These are phyloP conservation scores for Ambrosia artemisiifolia DNA, from an alignment of 129 eudicot genomes.

Conservation along the genomic window DNA sequence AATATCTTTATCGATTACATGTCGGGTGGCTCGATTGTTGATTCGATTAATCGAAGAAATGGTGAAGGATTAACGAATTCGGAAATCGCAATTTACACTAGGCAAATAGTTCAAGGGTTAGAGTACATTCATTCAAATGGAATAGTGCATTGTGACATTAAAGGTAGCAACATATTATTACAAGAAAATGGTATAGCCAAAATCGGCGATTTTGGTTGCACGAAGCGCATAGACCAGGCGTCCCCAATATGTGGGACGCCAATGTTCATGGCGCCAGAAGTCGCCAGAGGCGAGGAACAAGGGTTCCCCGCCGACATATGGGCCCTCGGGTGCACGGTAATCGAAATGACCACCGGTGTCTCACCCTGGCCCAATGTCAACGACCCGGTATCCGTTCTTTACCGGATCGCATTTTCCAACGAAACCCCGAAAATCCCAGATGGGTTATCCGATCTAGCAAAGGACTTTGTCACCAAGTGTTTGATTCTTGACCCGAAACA, in stretches of 20 bases:
- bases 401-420: slow-evolving; percentile 48
- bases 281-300: slow-evolving; percentile 70
- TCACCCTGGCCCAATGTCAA: slow-evolving; percentile 46
- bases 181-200: slow-evolving; percentile 35
- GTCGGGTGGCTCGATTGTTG: slow-evolving; percentile 51
- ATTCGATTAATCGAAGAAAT: slow-evolving; percentile 24
- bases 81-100: slow-evolving; percentile 40
- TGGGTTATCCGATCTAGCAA: slow-evolving; percentile 41
- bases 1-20: slow-evolving; percentile 59
- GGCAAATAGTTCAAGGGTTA: slow-evolving; percentile 51
- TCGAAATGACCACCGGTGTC: slow-evolving; percentile 70
- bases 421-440: slow-evolving; percentile 56
- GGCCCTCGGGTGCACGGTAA: slow-evolving; percentile 76
- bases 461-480: slow-evolving; percentile 60
- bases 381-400: slow-evolving; percentile 40
- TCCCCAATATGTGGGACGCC: slow-evolving; percentile 61
- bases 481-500: slow-evolving; percentile 41
- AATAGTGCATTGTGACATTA: slow-evolving; percentile 76
- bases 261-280: slow-evolving; percentile 84
- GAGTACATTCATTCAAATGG: slow-evolving; percentile 64
- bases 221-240: slow-evolving; percentile 34
- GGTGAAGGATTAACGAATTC: slow-evolving; percentile 33
- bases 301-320: slow-evolving; percentile 65
- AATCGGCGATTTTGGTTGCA: slow-evolving; percentile 77
- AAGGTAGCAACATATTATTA: slow-evolving; percentile 54